phyloP scores from a whole-genome alignment of 495 filamentous ascomycete species.

The Aspergillus affinis region DNA sequence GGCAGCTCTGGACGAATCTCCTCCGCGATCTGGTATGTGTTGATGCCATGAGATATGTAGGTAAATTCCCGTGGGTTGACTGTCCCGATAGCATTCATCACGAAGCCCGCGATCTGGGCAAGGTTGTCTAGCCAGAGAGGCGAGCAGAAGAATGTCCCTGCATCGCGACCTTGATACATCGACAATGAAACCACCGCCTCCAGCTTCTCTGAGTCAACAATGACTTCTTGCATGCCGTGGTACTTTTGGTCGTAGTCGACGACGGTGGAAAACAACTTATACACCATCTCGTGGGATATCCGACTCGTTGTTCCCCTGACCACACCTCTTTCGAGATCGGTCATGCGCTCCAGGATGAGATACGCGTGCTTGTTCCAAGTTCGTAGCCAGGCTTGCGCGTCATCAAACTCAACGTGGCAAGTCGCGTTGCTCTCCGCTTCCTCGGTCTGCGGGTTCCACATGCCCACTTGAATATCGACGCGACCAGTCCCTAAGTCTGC shows the following conservation, averaged over 20 bases:
- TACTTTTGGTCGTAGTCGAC: slow-evolving; percentile 67
- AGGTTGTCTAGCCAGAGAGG: slow-evolving; percentile 74
- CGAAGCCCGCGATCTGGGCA: slow-evolving; percentile 68
- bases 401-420: neutral
- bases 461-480: neutral
- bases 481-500: slow-evolving; percentile 29
- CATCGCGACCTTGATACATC: neutral
- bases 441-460: neutral
- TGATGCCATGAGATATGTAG: slow-evolving; percentile 76
- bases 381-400: neutral
- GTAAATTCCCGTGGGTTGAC: slow-evolving; percentile 68
- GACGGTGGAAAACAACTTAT: slow-evolving; percentile 69
- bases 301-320: neutral
- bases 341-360: neutral
- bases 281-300: slow-evolving; percentile 56
- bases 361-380: neutral
- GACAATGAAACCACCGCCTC: slow-evolving; percentile 51
- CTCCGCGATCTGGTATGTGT: slow-evolving; percentile 65
- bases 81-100: slow-evolving; percentile 74
- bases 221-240: slow-evolving; percentile 68
- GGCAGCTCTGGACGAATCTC: slow-evolving; percentile 58
- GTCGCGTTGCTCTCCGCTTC: neutral
- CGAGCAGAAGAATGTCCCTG: slow-evolving; percentile 58
- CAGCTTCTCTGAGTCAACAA: slow-evolving; percentile 64
- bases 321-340: neutral